phyloP scores from a whole-genome alignment of 164 flowering plant species.

The Liriodendron chinense region DNA sequence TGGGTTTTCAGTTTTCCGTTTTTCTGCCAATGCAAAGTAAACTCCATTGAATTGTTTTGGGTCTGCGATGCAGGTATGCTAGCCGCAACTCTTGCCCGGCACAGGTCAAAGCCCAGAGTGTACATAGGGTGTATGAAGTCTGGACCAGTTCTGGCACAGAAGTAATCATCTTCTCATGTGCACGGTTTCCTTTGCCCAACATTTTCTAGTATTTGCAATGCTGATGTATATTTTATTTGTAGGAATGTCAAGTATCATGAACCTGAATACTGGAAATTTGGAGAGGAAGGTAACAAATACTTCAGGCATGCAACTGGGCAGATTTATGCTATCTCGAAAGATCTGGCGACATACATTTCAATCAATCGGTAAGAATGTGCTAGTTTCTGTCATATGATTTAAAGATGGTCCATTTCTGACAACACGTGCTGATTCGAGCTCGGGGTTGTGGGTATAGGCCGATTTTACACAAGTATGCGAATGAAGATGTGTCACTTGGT shows the following conservation, averaged over 20 bases:
- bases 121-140: conserved; percentile 96
- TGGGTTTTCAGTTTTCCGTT: not conserved
- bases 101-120: conserved; percentile 77
- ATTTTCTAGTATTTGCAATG: not conserved
- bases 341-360: conserved; percentile 78
- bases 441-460: conserved; percentile 38
- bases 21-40: not conserved
- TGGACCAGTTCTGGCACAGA: conserved; percentile 83
- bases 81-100: conserved; percentile 73
- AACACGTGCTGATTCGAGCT: not conserved
- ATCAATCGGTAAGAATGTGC: conserved; percentile 60
- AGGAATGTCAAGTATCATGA: conserved; percentile 84
- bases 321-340: conserved; percentile 82
- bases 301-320: conserved; percentile 90
- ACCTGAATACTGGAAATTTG: conserved; percentile 89
- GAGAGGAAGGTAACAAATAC: conserved; percentile 84
- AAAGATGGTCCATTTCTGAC: not conserved
- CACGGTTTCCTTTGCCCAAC: not conserved
- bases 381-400: not conserved
- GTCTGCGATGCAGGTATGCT: conserved; percentile 56
- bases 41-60: not conserved
- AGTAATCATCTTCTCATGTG: conserved; percentile 36
- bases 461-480: conserved; percentile 77
- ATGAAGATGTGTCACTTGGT: conserved; percentile 89
- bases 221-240: not conserved